These are phyloP conservation scores for Endothia cerciana DNA, from an alignment of 2,329 filamentous ascomycete species.

Conservation along the genomic window DNA sequence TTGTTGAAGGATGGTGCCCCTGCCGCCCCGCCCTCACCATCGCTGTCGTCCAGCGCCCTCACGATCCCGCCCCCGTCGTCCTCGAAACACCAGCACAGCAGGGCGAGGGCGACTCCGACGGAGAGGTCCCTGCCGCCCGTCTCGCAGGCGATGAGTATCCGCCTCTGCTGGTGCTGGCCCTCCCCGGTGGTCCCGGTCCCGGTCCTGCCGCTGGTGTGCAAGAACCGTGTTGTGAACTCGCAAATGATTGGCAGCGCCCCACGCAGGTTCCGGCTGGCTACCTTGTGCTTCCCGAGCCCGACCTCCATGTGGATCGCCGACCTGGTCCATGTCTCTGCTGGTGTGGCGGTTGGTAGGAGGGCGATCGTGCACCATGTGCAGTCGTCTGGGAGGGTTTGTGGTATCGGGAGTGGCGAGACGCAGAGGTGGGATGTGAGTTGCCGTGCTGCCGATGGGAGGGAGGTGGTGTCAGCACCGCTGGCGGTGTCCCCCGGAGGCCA, in stretches of 20 bases:
- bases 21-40: constrained; percentile 24
- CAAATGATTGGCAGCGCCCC: constrained; percentile 67
- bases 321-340: constrained; percentile 47
- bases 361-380: constrained; percentile 46
- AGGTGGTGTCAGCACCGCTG: constrained; percentile 12
- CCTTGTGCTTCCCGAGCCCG: constrained; percentile 71
- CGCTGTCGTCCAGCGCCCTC: constrained; percentile 21
- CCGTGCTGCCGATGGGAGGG: constrained; percentile 14
- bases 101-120: constrained; percentile 74
- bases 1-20: constrained; percentile 62
- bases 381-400: background rate
- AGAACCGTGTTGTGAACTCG: constrained; percentile 52
- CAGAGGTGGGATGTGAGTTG: constrained; percentile 32
- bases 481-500: constrained; percentile 8
- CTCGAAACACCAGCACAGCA: constrained; percentile 73
- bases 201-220: constrained; percentile 34
- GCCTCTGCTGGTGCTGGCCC: background rate
- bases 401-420: constrained; percentile 32
- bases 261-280: constrained; percentile 83
- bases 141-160: constrained; percentile 68
- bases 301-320: constrained; percentile 53
- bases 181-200: background rate
- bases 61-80: constrained; percentile 60
- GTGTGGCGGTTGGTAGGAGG: constrained; percentile 48
- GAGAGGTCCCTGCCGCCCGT: constrained; percentile 76